Conservation (phyloP, 1,139 yeast genomes). For the Candida tunisiensis region DNA sequence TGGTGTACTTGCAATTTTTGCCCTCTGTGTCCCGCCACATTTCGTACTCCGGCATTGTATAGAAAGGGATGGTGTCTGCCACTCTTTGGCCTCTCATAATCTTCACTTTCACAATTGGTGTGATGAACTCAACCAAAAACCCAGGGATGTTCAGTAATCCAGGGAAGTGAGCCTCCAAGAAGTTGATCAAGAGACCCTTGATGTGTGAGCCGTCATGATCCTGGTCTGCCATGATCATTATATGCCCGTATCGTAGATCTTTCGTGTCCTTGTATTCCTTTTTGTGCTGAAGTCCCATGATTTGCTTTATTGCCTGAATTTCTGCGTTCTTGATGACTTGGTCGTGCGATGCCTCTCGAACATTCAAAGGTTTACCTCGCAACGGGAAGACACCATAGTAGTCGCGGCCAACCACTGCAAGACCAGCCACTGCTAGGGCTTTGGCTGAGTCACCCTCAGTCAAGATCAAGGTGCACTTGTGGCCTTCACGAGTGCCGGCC, state of each 20-base stretch:
- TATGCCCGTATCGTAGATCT: constrained; percentile 81
- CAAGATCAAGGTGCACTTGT: constrained; percentile 78
- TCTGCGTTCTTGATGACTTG: constrained; percentile 87
- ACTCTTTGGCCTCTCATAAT: constrained; percentile 47
- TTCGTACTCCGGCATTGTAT: constrained; percentile 94
- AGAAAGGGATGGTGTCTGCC: constrained; percentile 49
- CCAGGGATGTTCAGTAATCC: constrained; percentile 87
- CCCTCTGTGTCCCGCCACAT: constrained; percentile 85
- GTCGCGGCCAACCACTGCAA: constrained; percentile 92
- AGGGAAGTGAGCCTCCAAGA: constrained; percentile 86
- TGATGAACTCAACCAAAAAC: constrained; percentile 80
- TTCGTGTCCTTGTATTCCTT: constrained; percentile 62
- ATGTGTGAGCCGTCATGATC: constrained; percentile 99
- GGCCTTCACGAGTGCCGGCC: constrained; percentile 90
- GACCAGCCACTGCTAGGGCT: constrained; percentile 84
- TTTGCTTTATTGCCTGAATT: constrained; percentile 88
- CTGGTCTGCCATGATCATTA: constrained; percentile 99
- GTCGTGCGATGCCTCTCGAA: constrained; percentile 90
- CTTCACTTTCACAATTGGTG: constrained; percentile 91
- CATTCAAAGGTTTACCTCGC: constrained; percentile 88
- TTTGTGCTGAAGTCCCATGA: constrained; percentile 90
- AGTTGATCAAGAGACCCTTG: constrained; percentile 88
- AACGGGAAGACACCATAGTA: constrained; percentile 92
- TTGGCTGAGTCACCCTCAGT: constrained; percentile 98
- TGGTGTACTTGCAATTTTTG: constrained; percentile 62